Evolutionary conservation across 2,329 filamentous ascomycete genomes (phyloP), one percentile per base, ranked within the genome.

Genomic region (Cercospora berteroae): DNA sequence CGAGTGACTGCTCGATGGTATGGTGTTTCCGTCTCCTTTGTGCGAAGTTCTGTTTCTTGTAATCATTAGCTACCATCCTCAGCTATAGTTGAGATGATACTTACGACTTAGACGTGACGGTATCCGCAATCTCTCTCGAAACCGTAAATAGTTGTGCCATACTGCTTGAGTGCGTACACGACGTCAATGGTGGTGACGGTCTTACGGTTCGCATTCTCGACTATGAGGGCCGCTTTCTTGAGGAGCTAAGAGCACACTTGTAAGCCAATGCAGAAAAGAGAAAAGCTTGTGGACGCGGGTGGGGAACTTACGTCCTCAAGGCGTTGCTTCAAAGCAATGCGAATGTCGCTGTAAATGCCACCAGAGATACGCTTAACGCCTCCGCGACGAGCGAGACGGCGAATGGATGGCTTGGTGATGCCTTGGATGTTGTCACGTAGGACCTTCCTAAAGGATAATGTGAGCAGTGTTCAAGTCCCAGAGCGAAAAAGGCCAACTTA

Each of bases 361-460:
- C 75, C 83, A 0, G 88, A 89, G 5, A 94, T 92, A 0, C 91
- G 83, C 76, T 93, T 93, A 0, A 94, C 89, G 0, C 91, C 91
- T 1, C 91, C 91, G 6, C 91, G 87, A 5, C 91, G 86, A 1
- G 91, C 91, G 0, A 94, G 80, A 52, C 91, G 89, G 78, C 93
- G 90, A 67, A 74, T 75, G 57, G 63, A 70, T 1, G 64, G 65
- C 89, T 96, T 96, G 78, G 93, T 97, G 80, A 97, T 95, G 83
- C 94, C 93, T 85, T 96, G 92, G 80, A 97, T 96, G 90, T 96
- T 97, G 90, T 97, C 93, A 83, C 92, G 91, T 81, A 97, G 87
- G 86, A 97, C 96, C 90, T 96, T 97, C 79, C 94, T 91, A 84
- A 7, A 9, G 18, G 29, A 36, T 36, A 12, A 5, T 18, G 55